Evolutionary conservation across 2,329 filamentous ascomycete genomes (phyloP).

Genomic region (Myrmaecium sp.): DNA sequence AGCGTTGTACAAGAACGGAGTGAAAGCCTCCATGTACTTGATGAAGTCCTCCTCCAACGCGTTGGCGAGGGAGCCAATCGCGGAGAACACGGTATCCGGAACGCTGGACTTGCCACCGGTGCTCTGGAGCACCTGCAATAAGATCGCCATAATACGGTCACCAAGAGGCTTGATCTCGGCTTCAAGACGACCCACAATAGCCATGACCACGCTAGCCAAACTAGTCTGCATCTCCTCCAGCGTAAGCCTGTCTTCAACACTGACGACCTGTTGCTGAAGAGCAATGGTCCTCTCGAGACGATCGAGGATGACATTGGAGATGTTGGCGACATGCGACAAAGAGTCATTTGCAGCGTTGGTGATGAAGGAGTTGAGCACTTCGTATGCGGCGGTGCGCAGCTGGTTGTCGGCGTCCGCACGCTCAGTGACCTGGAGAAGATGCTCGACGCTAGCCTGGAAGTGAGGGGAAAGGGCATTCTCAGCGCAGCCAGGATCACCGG

Average conservation of each 20-base stretch:
- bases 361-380: slow-evolving; percentile 90
- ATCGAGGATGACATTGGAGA: slow-evolving; percentile 79
- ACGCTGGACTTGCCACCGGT: slow-evolving; percentile 79
- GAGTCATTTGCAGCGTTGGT: slow-evolving; percentile 80
- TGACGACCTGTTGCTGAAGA: slow-evolving; percentile 85
- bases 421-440: slow-evolving; percentile 72
- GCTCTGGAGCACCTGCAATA: slow-evolving; percentile 63
- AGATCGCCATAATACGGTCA: slow-evolving; percentile 82
- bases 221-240: slow-evolving; percentile 97
- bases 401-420: slow-evolving; percentile 69
- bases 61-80: slow-evolving; percentile 79
- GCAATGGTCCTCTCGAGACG: slow-evolving; percentile 79
- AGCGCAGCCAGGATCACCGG: slow-evolving; percentile 63
- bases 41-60: slow-evolving; percentile 83
- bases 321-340: slow-evolving; percentile 58
- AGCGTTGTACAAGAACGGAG: slow-evolving; percentile 82
- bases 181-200: slow-evolving; percentile 81
- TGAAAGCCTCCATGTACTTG: slow-evolving; percentile 95
- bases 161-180: slow-evolving; percentile 79
- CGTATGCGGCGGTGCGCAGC: slow-evolving; percentile 87
- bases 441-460: slow-evolving; percentile 82
- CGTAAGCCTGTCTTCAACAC: slow-evolving; percentile 88
- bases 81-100: slow-evolving; percentile 83
- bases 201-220: slow-evolving; percentile 75
- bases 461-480: slow-evolving; percentile 75